phyloP scores from a whole-genome alignment of 208 protist genomes.

The Leishmania turanica region DNA sequence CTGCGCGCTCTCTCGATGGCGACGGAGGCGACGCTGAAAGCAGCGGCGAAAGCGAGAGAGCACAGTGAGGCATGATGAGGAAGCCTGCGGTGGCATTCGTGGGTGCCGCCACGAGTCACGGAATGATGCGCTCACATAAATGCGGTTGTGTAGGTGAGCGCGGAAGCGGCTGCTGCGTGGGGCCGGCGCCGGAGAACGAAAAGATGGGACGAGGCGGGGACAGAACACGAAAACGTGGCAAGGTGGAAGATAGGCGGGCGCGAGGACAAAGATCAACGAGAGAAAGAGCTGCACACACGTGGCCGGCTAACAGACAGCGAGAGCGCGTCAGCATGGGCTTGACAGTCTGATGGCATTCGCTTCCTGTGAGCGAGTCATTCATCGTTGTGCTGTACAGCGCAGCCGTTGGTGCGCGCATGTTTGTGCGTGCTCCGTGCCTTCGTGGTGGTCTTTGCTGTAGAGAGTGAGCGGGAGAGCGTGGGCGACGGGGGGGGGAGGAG shows the following conservation, averaged over 20 bases:
- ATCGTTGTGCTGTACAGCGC: neutral
- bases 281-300: neutral
- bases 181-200: neutral
- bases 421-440: neutral
- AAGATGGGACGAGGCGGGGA: neutral
- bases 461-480: neutral
- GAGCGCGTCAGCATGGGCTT: neutral
- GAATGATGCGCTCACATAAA: neutral
- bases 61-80: neutral
- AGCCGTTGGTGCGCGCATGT: neutral
- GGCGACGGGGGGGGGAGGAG: neutral
- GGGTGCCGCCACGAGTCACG: neutral
- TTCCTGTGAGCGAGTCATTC: neutral
- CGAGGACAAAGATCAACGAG: neutral
- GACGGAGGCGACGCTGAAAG: neutral
- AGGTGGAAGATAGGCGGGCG: neutral
- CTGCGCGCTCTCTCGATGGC: neutral
- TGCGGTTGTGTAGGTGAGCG: neutral
- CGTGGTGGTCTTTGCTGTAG: neutral
- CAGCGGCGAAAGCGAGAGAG: neutral
- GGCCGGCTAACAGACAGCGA: neutral
- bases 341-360: no score
- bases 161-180: neutral
- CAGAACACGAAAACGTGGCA: neutral
- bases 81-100: neutral